Percentiles rank a stretch among this genome's conserved stretches.
phyloP scores from a whole-genome alignment of 192 early-diverging fungal species.

The Gaertneriomyces sp. region DNA sequence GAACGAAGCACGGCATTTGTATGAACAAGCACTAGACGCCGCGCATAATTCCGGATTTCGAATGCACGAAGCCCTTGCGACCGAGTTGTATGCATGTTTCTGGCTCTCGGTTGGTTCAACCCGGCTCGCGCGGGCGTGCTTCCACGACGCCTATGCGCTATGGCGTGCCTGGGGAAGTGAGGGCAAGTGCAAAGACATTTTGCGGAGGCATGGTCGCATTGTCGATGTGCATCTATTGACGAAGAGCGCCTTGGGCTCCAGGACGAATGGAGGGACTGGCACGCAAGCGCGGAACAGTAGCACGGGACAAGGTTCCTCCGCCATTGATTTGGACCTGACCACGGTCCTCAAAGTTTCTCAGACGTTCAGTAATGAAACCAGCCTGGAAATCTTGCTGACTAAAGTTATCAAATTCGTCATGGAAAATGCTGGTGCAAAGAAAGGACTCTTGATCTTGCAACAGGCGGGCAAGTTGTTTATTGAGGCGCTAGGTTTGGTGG shows the following conservation, averaged over 20 bases:
- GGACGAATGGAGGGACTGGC: no score
- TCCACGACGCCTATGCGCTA: constrained; percentile 34
- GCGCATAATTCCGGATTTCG: constrained; percentile 35
- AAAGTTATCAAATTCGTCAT: constrained; percentile 46
- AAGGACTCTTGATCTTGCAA: constrained; percentile 35
- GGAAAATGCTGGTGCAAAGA: constrained; percentile 48
- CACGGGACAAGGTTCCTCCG: constrained; percentile 18
- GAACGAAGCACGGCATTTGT: constrained; percentile 26
- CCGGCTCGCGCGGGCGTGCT: constrained; percentile 34
- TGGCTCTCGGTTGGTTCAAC: constrained; percentile 33
- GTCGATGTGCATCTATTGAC: constrained; percentile 1
- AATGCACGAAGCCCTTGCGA: constrained; percentile 41
- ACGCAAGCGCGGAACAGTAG: neutral
- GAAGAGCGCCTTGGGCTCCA: neutral
- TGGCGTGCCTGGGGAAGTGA: constrained; percentile 45
- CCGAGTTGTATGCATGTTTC: constrained; percentile 37
- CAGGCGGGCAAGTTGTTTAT: constrained; percentile 35
- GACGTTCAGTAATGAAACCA: constrained; percentile 44
- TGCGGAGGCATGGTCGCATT: constrained; percentile 17
- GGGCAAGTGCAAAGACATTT: constrained; percentile 31
- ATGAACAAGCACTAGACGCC: constrained; percentile 39
- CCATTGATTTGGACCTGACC: constrained; percentile 47
- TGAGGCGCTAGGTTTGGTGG: constrained; percentile 35
- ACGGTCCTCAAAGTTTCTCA: constrained; percentile 50
- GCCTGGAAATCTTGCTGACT: constrained; percentile 39